These are phyloP conservation scores for Fusarium buxicola DNA, from an alignment of 2,329 filamentous ascomycete species.

Conservation along the genomic window DNA sequence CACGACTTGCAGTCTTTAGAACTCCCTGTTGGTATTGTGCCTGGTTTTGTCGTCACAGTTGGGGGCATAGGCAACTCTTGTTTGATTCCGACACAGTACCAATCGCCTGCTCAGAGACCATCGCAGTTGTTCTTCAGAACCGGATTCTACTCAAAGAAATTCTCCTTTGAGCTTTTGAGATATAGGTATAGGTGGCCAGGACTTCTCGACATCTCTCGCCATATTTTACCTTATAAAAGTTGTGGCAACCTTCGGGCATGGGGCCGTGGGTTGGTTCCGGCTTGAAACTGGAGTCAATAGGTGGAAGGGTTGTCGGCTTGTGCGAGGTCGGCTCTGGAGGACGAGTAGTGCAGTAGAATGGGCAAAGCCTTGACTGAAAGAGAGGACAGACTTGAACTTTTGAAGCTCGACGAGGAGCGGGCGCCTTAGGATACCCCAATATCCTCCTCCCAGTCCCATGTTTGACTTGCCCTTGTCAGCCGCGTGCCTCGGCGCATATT, in stretches of 20 bases:
- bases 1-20: background rate
- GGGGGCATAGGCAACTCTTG: background rate
- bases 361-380: too few relatives aligned
- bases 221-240: background rate
- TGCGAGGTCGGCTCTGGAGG: background rate
- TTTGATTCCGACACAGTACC: conserved; percentile 5
- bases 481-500: too few relatives aligned
- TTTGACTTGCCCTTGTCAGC: too few relatives aligned
- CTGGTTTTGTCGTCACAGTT: background rate
- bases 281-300: rapidly evolving
- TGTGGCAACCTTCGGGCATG: background rate
- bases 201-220: background rate
- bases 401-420: too few relatives aligned
- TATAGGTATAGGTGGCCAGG: background rate
- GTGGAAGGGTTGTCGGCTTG: rapidly evolving
- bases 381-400: too few relatives aligned
- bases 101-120: background rate
- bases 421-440: too few relatives aligned
- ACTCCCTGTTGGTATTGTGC: background rate
- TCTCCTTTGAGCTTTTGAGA: rapidly evolving
- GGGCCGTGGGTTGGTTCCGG: background rate
- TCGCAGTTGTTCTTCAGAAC: background rate
- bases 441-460: too few relatives aligned
- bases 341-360: too few relatives aligned
- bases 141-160: conserved; percentile 18